These are phyloP conservation scores for Pelargonium cotyledonis DNA, from an alignment of 441 rosid species.

Conservation along the genomic window DNA sequence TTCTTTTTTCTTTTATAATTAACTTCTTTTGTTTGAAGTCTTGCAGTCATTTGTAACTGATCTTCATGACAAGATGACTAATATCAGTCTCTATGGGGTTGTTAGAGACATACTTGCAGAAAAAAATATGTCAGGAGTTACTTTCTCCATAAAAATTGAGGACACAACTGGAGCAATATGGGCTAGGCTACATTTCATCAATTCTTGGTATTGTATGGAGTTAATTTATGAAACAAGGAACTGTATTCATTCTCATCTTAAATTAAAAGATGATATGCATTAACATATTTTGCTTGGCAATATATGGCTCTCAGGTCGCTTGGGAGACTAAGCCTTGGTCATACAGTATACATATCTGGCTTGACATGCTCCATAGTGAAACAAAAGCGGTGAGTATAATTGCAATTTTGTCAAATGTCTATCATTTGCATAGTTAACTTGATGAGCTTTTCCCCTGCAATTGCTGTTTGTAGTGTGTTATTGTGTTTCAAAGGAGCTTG, in stretches of 20 bases:
- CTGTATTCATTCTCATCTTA: neutral
- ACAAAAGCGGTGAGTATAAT: slow-evolving; percentile 39
- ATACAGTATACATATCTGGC: slow-evolving; percentile 61
- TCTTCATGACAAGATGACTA: slow-evolving; percentile 70
- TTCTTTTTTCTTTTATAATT: neutral
- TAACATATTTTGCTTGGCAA: neutral
- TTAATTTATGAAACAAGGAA: neutral
- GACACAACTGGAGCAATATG: slow-evolving; percentile 66
- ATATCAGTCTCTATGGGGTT: slow-evolving; percentile 76
- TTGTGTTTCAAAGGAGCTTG: neutral
- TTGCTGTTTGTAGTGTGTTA: slow-evolving; percentile 7
- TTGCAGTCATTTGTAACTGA: slow-evolving; percentile 64
- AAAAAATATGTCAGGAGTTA: slow-evolving; percentile 31
- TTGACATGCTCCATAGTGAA: slow-evolving; percentile 57
- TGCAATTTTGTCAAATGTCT: neutral
- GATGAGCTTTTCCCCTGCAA: neutral
- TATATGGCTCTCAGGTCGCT: slow-evolving; percentile 54
- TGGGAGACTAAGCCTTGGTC: slow-evolving; percentile 74
- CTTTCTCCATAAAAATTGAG: slow-evolving; percentile 58
- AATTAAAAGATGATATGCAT: neutral
- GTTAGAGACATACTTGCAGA: slow-evolving; percentile 48
- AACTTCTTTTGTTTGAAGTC: slow-evolving; percentile 30
- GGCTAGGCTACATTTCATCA: slow-evolving; percentile 68
- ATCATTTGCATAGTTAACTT: neutral
- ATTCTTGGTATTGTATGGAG: slow-evolving; percentile 48